Percentiles rank a stretch among this genome's conserved stretches.
Conservation (phyloP, 176 grass and related monocot genomes). For the Paspalum vaginatum region DNA sequence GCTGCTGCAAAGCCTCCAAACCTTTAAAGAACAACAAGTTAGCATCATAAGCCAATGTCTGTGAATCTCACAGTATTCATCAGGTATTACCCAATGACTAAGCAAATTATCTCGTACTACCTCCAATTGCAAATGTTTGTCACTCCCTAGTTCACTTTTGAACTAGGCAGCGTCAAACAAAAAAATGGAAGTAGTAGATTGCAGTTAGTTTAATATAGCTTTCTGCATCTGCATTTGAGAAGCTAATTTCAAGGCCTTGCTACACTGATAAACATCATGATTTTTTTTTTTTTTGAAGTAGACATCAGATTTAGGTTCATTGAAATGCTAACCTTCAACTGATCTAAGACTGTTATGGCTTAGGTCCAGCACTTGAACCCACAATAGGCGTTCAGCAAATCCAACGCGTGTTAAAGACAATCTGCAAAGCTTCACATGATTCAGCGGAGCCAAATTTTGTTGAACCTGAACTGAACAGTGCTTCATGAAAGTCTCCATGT, state of each 20-base stretch:
- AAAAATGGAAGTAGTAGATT: too few species aligned
- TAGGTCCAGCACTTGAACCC: conserved; percentile 93
- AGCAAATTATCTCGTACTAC: conserved; percentile 18
- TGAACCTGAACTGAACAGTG: conserved; percentile 55
- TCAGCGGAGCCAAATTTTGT: conserved; percentile 46
- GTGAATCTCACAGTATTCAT: not conserved
- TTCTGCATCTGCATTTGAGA: not conserved
- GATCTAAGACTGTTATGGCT: conserved; percentile 83
- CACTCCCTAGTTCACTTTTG: too few species aligned
- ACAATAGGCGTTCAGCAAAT: conserved; percentile 70
- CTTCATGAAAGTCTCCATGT: conserved; percentile 66
- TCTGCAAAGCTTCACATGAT: conserved; percentile 51
- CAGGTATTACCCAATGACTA: conserved; percentile 20
- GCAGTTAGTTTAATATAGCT: not conserved
- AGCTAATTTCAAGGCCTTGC: not conserved
- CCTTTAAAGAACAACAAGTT: conserved; percentile 55
- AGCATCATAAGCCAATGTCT: conserved; percentile 19
- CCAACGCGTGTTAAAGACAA: conserved; percentile 73
- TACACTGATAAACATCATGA: not conserved
- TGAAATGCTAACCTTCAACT: conserved; percentile 62
- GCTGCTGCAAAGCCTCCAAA: conserved; percentile 86
- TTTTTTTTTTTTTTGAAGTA: not conserved
- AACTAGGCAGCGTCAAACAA: too few species aligned
- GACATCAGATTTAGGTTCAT: conserved; percentile 17
- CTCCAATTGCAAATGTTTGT: too few species aligned